phyloP scores from a whole-genome alignment of 257 asterid genomes.

The Apocynum venetum region DNA sequence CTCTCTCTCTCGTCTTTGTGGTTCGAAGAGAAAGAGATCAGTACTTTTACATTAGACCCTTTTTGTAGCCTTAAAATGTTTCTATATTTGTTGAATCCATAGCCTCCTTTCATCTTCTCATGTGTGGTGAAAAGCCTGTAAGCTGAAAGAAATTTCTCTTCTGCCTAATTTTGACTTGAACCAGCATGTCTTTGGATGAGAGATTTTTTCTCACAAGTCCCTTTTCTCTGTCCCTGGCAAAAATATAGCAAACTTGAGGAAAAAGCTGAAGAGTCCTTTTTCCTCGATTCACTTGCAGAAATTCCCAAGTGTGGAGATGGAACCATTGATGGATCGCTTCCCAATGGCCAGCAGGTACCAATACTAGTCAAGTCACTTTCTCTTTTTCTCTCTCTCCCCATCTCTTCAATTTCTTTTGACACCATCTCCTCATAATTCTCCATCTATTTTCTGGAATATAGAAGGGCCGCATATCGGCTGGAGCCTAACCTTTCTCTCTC shows the following conservation, averaged over 20 bases:
- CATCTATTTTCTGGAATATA: background rate
- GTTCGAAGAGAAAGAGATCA: background rate
- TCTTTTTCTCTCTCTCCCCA: constrained; percentile 21
- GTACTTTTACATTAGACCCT: background rate
- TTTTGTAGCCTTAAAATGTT: constrained; percentile 34
- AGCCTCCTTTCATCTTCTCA: constrained; percentile 8
- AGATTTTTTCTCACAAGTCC: constrained; percentile 36
- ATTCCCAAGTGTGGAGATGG: constrained; percentile 14
- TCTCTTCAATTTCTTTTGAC: background rate
- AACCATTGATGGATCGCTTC: constrained; percentile 43
- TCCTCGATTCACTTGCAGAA: constrained; percentile 39
- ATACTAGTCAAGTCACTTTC: constrained; percentile 79
- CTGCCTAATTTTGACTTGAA: constrained; percentile 35
- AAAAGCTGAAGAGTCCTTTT: constrained; percentile 44
- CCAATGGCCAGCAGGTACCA: constrained; percentile 70
- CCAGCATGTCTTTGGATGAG: constrained; percentile 25
- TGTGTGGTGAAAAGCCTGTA: constrained; percentile 29
- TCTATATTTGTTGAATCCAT: constrained; percentile 11
- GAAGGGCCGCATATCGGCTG: too few species aligned
- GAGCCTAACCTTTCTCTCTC: background rate
- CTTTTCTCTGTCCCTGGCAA: constrained; percentile 35
- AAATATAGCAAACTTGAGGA: constrained; percentile 32
- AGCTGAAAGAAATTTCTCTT: constrained; percentile 25
- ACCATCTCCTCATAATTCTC: background rate
- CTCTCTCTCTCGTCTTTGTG: constrained; percentile 6